A percentile compares a stretch with the other conserved stretches of the same genome.
These are phyloP conservation scores for Penicillium sumatraense DNA, from an alignment of 2,329 filamentous ascomycete species.

Conservation along the genomic window DNA sequence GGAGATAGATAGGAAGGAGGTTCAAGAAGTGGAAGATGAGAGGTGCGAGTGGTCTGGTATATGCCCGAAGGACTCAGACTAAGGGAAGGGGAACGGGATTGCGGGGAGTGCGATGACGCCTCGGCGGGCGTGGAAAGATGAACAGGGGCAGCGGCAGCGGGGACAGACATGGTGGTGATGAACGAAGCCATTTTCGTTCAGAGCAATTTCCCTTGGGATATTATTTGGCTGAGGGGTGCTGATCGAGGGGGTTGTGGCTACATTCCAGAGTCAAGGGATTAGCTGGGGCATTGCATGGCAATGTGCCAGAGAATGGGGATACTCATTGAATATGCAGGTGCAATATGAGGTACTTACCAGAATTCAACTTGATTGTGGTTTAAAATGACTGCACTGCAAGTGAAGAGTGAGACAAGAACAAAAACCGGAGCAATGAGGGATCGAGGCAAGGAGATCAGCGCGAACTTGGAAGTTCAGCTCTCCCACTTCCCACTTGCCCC, in stretches of 20 bases:
- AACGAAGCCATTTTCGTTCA: conserved; percentile 68
- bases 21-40: conserved; percentile 32
- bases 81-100: conserved; percentile 19
- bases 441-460: too few relatives aligned
- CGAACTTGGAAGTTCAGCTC: too few relatives aligned
- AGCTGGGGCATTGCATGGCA: not conserved
- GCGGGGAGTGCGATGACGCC: conserved; percentile 25
- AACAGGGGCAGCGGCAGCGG: conserved; percentile 41
- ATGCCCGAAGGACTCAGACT: conserved; percentile 32
- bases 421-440: too few relatives aligned
- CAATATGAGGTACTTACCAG: too few relatives aligned
- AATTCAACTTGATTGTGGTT: too few relatives aligned
- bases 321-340: too few relatives aligned
- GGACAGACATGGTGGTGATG: conserved; percentile 79
- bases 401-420: too few relatives aligned
- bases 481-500: too few relatives aligned
- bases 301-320: not conserved
- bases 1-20: conserved; percentile 44
- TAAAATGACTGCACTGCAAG: too few relatives aligned
- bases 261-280: conserved; percentile 28
- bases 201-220: conserved; percentile 15
- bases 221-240: conserved; percentile 23
- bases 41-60: conserved; percentile 38
- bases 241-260: conserved; percentile 30
- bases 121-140: conserved; percentile 33